Conservation (phyloP, 2,329 filamentous ascomycete species). For the Fusarium keratoplasticum region DNA sequence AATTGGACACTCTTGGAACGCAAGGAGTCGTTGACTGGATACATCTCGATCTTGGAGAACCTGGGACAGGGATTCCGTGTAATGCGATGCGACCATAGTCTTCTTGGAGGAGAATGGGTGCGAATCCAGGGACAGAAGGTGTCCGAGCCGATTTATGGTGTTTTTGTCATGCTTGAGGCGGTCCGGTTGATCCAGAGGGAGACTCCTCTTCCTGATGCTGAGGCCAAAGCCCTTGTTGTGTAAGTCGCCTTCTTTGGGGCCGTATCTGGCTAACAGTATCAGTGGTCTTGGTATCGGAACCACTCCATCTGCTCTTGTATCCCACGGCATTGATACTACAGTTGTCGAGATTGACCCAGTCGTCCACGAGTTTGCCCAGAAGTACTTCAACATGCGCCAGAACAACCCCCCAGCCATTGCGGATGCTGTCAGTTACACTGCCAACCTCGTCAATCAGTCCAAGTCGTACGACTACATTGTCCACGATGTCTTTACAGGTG, state of each 20-base stretch:
- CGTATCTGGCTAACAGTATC: conserved; percentile 11
- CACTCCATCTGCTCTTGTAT: conserved; percentile 85
- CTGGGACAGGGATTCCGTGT: conserved; percentile 77
- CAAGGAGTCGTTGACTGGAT: conserved; percentile 88
- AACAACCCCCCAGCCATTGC: conserved; percentile 85
- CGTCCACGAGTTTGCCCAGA: conserved; percentile 83
- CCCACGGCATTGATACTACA: conserved; percentile 91
- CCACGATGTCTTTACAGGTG: conserved; percentile 97
- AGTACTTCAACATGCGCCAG: conserved; percentile 83
- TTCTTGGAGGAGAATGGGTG: conserved; percentile 93
- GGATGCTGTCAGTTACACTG: conserved; percentile 81
- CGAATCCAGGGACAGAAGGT: conserved; percentile 65
- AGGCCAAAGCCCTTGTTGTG: conserved; percentile 87
- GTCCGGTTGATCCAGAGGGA: conserved; percentile 80
- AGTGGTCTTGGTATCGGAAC: conserved; percentile 94
- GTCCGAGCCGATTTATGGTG: conserved; percentile 90
- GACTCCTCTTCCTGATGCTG: conserved; percentile 65
- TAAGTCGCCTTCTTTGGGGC: conserved; percentile 57
- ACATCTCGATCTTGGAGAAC: conserved; percentile 90
- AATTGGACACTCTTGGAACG: conserved; percentile 84
- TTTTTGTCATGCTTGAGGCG: conserved; percentile 96
- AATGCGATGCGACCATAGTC: conserved; percentile 92
- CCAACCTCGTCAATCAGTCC: conserved; percentile 55
- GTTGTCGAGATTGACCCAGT: conserved; percentile 94
- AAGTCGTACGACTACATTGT: conserved; percentile 88